Evolutionary conservation across 2,329 filamentous ascomycete species (phyloP), one percentile per base, ranked within the genome.

Genomic region (Pestalotiopsis sp.): DNA sequence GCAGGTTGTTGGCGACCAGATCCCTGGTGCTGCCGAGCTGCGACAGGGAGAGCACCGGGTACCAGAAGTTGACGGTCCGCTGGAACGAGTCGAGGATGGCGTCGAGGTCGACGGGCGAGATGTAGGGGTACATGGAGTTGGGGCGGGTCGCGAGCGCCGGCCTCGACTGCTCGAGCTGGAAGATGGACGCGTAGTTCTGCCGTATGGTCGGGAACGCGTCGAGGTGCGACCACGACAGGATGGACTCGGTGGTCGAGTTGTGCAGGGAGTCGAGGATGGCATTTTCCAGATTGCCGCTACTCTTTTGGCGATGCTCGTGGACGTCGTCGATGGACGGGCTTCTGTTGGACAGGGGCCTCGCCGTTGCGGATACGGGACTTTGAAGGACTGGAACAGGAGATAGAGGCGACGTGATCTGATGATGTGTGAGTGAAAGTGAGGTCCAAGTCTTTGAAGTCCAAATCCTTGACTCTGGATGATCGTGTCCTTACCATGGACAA

Each of bases 141-240:
- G 77, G 68, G 2, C 77, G 76, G 2, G 80, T 78, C 1, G 73
- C 68, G 2, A 86, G 69, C 0, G 82, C 73, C 0, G 77, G 69
- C 0, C 85, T 79, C 0, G 78, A 78, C 63, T 82, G 82, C 69
- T 87, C 85, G 0, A 87, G 77, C 20, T 82, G 78, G 64, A 86
- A 86, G 27, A 86, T 84, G 1, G 84, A 81, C 2, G 78, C 74
- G 27, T 83, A 82, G 17, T 82, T 80, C 36, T 80, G 75, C 1
- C 84, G 77, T 27, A 86, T 77, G 12, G 78, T 78, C 2, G 82
- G 80, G 58, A 84, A 84, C 2, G 78, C 75, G 36, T 84, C 80
- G 67, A 86, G 86, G 67, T 85, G 82, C 6, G 82, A 83, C 85
- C 84, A 86, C 67, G 83, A 82, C 0, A 87, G 78, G n/a, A 87